Evolutionary conservation across 139 green algal species (phyloP).

Genomic region (Pleodorina starrii): DNA sequence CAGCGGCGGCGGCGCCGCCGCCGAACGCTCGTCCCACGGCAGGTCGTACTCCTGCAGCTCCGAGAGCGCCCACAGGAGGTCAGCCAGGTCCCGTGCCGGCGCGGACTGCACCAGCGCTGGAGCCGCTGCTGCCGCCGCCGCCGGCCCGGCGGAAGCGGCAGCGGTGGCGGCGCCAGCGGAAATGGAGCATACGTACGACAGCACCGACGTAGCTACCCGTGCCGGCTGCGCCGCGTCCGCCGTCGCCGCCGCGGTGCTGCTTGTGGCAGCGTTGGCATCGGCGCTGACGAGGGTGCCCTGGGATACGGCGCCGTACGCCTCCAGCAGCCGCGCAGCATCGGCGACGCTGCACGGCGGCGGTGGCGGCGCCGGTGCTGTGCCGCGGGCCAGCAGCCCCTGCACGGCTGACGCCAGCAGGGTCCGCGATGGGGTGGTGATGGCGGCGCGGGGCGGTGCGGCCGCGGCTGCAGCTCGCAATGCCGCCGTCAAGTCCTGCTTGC

Average conservation of each 20-base stretch:
- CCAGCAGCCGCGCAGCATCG: conserved; percentile 7
- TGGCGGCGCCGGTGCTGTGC: no score
- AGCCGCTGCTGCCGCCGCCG: no score
- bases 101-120: not conserved
- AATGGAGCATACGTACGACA: not conserved
- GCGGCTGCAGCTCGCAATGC: not conserved
- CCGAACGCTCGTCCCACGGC: conserved; percentile 29
- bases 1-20: not conserved
- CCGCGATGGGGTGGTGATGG: not conserved
- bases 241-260: not conserved
- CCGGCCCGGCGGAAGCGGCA: no score
- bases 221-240: not conserved
- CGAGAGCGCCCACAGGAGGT: conserved; percentile 25
- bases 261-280: not conserved
- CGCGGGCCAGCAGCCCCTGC: not conserved
- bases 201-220: not conserved
- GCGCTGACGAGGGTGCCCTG: not conserved
- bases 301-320: conserved; percentile 2
- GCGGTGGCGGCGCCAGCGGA: not conserved
- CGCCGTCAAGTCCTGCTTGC: conserved; percentile 40
- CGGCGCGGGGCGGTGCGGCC: not conserved
- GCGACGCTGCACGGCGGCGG: not conserved
- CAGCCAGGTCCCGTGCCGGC: not conserved
- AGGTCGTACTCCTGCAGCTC: conserved; percentile 17
- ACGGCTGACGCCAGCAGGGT: not conserved